phyloP scores from a whole-genome alignment of 768 basidiomycete genomes.

The Termitomyces sp. region DNA sequence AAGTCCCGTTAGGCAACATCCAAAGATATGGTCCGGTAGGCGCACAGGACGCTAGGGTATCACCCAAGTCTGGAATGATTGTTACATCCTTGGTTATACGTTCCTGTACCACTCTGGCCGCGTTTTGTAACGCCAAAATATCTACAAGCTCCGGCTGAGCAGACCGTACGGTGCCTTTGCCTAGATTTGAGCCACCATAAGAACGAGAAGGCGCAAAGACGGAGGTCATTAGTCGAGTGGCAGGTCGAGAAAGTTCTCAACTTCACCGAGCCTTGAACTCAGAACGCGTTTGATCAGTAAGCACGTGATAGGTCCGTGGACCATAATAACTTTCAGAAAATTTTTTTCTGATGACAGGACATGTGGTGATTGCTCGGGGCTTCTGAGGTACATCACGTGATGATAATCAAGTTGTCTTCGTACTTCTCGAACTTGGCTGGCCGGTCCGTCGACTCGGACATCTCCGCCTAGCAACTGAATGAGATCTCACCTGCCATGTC shows the following conservation, averaged over 20 bases:
- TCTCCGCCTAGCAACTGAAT: conserved; percentile 6
- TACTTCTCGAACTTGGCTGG: neutral
- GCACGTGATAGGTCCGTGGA: neutral
- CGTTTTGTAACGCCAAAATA: conserved; percentile 55
- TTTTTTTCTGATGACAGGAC: neutral
- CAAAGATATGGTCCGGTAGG: conserved; percentile 9
- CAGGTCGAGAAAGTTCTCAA: neutral
- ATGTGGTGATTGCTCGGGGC: neutral
- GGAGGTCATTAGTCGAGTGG: conserved; percentile 12
- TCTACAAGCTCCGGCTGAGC: conserved; percentile 42
- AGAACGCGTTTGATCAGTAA: neutral
- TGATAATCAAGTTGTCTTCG: too few species aligned
- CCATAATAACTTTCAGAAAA: neutral
- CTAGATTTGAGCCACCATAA: conserved; percentile 4
- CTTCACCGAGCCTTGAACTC: neutral
- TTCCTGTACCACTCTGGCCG: conserved; percentile 62
- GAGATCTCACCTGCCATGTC: neutral
- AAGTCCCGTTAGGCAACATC: neutral
- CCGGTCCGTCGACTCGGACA: conserved; percentile 4
- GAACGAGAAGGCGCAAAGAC: conserved; percentile 15
- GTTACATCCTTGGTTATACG: conserved; percentile 69
- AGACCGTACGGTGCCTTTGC: neutral
- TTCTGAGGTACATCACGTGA: too few species aligned
- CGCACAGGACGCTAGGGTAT: conserved; percentile 58
- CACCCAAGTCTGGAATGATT: conserved; percentile 70